Evolutionary conservation across 2,329 filamentous ascomycete species (phyloP), one percentile per base, ranked within the genome.

Genomic region (Onygena corvina): DNA sequence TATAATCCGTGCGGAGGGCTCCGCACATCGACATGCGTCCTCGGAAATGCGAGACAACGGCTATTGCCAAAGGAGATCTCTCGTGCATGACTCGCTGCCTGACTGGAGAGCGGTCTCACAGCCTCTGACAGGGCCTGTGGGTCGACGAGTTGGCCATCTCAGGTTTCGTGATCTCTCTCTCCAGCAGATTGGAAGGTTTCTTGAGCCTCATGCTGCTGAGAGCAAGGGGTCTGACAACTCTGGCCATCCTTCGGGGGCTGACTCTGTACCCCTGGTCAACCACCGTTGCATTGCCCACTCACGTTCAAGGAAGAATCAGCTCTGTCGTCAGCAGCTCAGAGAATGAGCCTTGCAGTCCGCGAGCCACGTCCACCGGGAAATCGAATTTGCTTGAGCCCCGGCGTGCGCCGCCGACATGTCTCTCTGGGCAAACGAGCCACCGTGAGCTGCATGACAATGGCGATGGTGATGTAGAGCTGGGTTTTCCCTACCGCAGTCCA

Each of bases 131-230:
- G 36, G 36, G 36, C 34, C 34, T 8, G 11, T 2, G 34, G 16
- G 20, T 12, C n/a, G n/a, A 36, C 35, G 8, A 38, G 4, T 9
- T 12, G 12, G 21, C 2, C 25, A 21, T 23, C 16, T 3, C 21
- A n/a, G 9, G 8, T 12, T 14, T 38, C 35, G 20, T 42, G 36
- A 25, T 42, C 36, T 42, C 36, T 23, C 27, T 42, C 36, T 42
- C 36, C 36, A 42, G 36, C 36, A 42, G 36, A 42, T 42, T 42
- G 36, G 36, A 42, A 42, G 36, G 36, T 42, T 42, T 42, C 36
- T 42, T 42, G 36, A 42, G 36, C 36, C 36, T 42, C 36, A 42
- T n/a, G 36, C 36, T 42, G 36, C n/a, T n/a, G n/a, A n/a, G 27
- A 42, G 36, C 20, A 20, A 42, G 36, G 36, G 36, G 3, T 25